Conservation (phyloP, 495 filamentous ascomycete species). For the Amphirosellinia nigrospora region DNA sequence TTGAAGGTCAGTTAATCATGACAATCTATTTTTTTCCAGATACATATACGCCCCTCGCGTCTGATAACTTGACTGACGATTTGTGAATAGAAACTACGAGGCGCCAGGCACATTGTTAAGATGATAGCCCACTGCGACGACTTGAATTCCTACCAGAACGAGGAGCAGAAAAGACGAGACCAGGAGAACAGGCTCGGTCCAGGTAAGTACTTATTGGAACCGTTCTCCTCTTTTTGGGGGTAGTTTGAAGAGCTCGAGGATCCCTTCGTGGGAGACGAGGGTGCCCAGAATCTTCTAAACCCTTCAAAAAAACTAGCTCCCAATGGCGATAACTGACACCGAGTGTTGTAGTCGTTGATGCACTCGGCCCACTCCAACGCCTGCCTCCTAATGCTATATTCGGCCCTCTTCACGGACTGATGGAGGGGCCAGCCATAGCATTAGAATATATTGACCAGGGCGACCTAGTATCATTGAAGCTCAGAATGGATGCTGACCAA, state of each 20-base stretch:
- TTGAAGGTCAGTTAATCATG: slow-evolving; percentile 4
- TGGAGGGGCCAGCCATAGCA: neutral
- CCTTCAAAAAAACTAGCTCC: no score
- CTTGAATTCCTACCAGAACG: neutral
- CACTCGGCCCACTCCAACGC: neutral
- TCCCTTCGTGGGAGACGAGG: no score
- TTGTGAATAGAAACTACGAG: neutral
- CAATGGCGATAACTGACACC: no score
- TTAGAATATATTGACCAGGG: slow-evolving; percentile 16
- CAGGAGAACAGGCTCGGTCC: no score
- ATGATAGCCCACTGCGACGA: slow-evolving; percentile 3
- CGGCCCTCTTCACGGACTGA: neutral
- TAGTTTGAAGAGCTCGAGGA: no score
- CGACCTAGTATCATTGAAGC: neutral
- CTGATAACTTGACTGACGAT: neutral
- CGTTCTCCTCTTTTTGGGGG: no score
- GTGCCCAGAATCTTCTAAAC: no score
- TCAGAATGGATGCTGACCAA: neutral
- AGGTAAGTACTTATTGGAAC: no score
- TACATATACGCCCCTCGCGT: neutral
- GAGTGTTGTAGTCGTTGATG: no score
- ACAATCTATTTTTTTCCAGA: neutral
- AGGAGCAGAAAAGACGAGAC: no score
- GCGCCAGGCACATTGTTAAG: slow-evolving; percentile 12
- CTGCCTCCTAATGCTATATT: neutral